Conservation (phyloP, 345 rosid species). For the Bruguiera parviflora region DNA sequence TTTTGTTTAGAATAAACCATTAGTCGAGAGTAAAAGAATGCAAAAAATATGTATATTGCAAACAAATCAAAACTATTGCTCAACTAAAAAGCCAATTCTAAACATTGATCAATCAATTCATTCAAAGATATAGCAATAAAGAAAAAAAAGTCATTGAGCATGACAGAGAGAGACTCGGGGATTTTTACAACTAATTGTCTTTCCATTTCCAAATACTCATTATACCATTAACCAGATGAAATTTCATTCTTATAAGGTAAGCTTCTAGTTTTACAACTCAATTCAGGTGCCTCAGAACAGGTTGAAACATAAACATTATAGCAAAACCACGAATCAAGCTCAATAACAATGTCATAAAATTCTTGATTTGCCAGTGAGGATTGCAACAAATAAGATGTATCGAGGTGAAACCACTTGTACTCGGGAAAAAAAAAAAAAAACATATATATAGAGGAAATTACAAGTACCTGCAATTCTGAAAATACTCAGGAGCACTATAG, state of each 20-base stretch:
- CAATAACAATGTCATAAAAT: neutral
- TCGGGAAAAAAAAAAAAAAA: too few relatives aligned
- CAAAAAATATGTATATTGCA: too few relatives aligned
- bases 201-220: neutral
- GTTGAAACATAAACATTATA: neutral
- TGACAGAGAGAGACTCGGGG: too few relatives aligned
- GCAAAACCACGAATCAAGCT: neutral
- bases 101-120: too few relatives aligned
- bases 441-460: neutral
- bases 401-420: constrained; percentile 2
- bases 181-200: neutral
- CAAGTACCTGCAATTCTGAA: constrained; percentile 66
- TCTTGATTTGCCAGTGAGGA: neutral
- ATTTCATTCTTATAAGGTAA: neutral
- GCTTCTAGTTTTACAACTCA: neutral
- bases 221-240: neutral
- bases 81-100: too few relatives aligned
- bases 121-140: too few relatives aligned
- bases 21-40: too few relatives aligned
- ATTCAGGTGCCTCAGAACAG: neutral
- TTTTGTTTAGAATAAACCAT: too few relatives aligned
- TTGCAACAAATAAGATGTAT: too few relatives aligned
- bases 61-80: too few relatives aligned
- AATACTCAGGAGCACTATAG: constrained; percentile 76
- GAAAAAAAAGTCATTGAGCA: too few relatives aligned